Percentiles rank a stretch among this genome's conserved stretches.
phyloP scores from a whole-genome alignment of 345 rosid species.

The Salix arbutifolia region DNA sequence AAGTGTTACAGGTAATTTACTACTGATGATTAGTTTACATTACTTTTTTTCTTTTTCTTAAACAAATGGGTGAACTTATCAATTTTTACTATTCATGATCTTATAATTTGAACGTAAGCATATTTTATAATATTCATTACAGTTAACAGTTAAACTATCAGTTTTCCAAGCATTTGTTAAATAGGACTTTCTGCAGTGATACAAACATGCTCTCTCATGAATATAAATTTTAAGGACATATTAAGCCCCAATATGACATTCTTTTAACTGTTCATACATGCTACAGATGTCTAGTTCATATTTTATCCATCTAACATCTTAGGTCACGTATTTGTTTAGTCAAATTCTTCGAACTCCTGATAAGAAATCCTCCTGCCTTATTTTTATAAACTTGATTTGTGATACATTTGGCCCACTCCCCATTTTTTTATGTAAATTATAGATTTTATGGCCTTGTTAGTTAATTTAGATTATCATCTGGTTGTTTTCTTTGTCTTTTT shows the following conservation, averaged over 20 bases:
- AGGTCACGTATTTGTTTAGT: no score
- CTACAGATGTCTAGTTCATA: no score
- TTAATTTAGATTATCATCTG: neutral
- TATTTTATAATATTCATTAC: neutral
- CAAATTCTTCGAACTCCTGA: neutral
- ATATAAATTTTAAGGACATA: no score
- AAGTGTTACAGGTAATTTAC: constrained; percentile 79
- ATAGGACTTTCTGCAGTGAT: no score
- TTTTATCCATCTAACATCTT: no score
- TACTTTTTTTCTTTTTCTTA: neutral
- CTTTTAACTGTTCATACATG: no score
- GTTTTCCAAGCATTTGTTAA: no score
- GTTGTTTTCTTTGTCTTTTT: neutral
- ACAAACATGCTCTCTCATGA: no score
- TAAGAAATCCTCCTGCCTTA: neutral
- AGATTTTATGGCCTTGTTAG: neutral
- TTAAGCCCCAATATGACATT: no score
- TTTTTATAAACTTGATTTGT: neutral
- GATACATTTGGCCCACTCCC: neutral
- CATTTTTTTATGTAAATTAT: neutral
- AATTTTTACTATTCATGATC: neutral
- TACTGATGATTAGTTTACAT: neutral
- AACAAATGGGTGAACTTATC: neutral
- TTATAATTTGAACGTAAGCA: neutral
- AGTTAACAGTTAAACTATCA: no score